A percentile compares a stretch with the other conserved stretches of the same genome.
Conservation (phyloP, 129 eudicot genomes). For the Sambucus nigra region DNA sequence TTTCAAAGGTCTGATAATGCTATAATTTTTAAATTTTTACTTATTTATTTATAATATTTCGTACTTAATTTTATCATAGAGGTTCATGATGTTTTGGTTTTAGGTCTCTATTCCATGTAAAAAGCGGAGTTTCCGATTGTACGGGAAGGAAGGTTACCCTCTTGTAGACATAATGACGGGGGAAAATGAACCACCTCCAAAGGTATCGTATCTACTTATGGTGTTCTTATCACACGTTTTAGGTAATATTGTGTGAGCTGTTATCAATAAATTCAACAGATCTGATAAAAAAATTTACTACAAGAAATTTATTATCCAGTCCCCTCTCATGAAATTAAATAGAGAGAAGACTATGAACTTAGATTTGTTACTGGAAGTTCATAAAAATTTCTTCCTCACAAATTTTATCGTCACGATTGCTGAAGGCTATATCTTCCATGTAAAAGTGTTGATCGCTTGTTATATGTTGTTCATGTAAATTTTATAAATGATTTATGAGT, state of each 20-base stretch:
- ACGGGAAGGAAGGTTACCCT: slow-evolving; percentile 93
- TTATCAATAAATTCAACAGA: neutral
- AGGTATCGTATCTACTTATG: slow-evolving; percentile 30
- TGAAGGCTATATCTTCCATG: no score
- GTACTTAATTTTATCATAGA: neutral
- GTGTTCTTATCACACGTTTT: neutral
- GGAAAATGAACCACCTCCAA: slow-evolving; percentile 93
- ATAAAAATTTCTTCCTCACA: no score
- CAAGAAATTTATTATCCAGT: neutral
- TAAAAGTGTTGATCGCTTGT: no score
- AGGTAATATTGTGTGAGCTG: neutral
- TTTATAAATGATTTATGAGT: no score
- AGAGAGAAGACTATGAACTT: no score
- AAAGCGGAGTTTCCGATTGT: slow-evolving; percentile 77
- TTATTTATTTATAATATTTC: neutral
- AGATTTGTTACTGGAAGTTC: no score
- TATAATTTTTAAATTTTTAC: neutral
- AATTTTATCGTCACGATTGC: no score
- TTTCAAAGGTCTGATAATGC: slow-evolving; percentile 66
- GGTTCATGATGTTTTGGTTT: slow-evolving; percentile 12
- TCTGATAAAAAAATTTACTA: neutral
- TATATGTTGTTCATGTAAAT: no score
- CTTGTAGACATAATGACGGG: slow-evolving; percentile 95
- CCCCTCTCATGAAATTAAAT: no score
- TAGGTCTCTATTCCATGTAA: slow-evolving; percentile 99